Evolutionary conservation across 345 rosid genomes (phyloP).

Genomic region (Ceriops decandra): DNA sequence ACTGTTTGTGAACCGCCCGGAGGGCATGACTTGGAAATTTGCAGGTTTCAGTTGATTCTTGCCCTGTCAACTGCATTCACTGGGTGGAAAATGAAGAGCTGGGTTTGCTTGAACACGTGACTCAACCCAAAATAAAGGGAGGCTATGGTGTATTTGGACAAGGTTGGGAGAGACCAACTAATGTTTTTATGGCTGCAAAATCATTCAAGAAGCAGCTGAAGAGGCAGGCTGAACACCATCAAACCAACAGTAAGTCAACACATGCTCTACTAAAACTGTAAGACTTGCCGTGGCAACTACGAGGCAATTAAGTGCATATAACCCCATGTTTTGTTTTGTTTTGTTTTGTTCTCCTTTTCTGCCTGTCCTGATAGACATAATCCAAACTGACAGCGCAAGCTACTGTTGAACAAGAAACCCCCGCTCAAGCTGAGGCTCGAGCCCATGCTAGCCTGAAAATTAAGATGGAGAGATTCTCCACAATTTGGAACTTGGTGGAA

Average conservation of each 20-base stretch:
- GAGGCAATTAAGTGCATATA: too few relatives aligned
- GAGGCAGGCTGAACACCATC: conserved; percentile 19
- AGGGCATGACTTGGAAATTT: background rate
- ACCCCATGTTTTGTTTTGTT: too few relatives aligned
- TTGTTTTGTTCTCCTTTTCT: too few relatives aligned
- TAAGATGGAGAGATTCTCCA: conserved; percentile 34
- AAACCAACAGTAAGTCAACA: conserved; percentile 18
- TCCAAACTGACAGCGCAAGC: conserved; percentile 25
- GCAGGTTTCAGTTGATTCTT: conserved; percentile 55
- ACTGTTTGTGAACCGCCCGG: too few relatives aligned
- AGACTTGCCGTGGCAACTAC: too few relatives aligned
- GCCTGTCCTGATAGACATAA: background rate
- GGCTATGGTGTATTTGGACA: conserved; percentile 58
- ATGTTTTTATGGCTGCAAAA: conserved; percentile 53
- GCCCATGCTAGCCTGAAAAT: conserved; percentile 37
- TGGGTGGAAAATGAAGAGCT: conserved; percentile 55
- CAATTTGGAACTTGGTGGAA: conserved; percentile 33
- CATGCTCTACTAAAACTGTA: background rate
- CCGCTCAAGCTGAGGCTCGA: conserved; percentile 56
- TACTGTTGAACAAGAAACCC: conserved; percentile 46
- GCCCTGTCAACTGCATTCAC: conserved; percentile 64
- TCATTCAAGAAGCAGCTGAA: conserved; percentile 40
- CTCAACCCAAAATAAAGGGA: conserved; percentile 42
- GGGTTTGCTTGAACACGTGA: conserved; percentile 48
- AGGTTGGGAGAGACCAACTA: conserved; percentile 56